Percentiles rank a stretch among this genome's conserved stretches.
These are phyloP conservation scores for Notholithocarpus densiflorus DNA, from an alignment of 306 rosid genomes.

Conservation along the genomic window DNA sequence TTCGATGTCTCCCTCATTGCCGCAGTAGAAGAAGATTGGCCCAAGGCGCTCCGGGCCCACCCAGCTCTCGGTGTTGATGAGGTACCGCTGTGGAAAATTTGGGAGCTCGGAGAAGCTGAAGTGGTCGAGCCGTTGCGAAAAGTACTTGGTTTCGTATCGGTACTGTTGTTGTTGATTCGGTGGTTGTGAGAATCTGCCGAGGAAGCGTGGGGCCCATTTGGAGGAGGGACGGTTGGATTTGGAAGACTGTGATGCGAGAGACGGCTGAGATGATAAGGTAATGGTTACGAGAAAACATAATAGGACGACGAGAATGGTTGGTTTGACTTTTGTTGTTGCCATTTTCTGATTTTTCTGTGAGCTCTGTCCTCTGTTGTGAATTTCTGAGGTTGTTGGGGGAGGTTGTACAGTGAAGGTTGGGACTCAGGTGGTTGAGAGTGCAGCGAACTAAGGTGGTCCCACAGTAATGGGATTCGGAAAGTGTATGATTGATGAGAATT, in stretches of 20 bases:
- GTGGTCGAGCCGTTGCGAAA: slow-evolving; percentile 75
- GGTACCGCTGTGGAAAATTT: slow-evolving; percentile 69
- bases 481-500: neutral
- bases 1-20: slow-evolving; percentile 84
- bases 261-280: slow-evolving; percentile 11
- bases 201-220: slow-evolving; percentile 41
- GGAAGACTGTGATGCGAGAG: slow-evolving; percentile 22
- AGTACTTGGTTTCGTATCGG: slow-evolving; percentile 59
- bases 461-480: neutral
- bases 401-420: neutral
- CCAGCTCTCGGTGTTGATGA: slow-evolving; percentile 74
- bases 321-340: slow-evolving; percentile 18
- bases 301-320: neutral
- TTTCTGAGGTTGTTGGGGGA: neutral
- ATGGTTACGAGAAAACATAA: neutral
- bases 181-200: slow-evolving; percentile 33
- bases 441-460: neutral
- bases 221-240: slow-evolving; percentile 6
- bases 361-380: neutral
- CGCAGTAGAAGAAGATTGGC: slow-evolving; percentile 85
- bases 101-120: slow-evolving; percentile 64
- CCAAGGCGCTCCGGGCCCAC: slow-evolving; percentile 40
- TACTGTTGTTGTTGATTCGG: slow-evolving; percentile 1
- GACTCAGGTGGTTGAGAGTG: neutral
- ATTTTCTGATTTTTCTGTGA: slow-evolving; percentile 7